A percentile compares a stretch with the other conserved stretches of the same genome.
Evolutionary conservation across 2,329 filamentous ascomycete genomes (phyloP).

Genomic region (Cytospora leucostoma): DNA sequence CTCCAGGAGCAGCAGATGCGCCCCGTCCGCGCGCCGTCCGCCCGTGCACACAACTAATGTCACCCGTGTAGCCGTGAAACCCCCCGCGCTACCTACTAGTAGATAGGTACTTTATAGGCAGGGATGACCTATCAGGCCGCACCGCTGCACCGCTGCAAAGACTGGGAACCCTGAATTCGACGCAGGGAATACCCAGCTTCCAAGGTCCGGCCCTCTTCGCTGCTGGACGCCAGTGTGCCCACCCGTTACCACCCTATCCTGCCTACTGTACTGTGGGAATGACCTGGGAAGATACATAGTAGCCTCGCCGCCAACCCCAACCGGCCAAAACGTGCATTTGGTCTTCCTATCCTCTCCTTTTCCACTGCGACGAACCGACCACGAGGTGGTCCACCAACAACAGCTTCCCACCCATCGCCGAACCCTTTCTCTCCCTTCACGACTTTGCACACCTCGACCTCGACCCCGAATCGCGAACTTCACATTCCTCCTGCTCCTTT

Average conservation of each 20-base stretch:
- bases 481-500: background rate
- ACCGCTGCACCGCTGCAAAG: background rate
- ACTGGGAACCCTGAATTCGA: constrained; percentile 16
- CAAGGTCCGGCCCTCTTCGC: constrained; percentile 4
- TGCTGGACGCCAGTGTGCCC: constrained; percentile 6
- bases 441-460: background rate
- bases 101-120: background rate
- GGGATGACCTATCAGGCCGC: constrained; percentile 11
- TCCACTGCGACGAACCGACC: constrained; percentile 15
- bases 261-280: constrained; percentile 24
- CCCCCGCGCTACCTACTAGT: background rate
- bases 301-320: constrained; percentile 24
- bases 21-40: background rate
- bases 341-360: constrained; percentile 20
- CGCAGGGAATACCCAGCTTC: background rate
- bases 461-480: background rate
- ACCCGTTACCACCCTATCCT: constrained; percentile 15
- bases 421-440: constrained; percentile 6
- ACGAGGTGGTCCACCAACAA: constrained; percentile 16
- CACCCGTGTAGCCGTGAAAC: background rate
- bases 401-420: constrained; percentile 2
- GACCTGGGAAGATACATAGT: constrained; percentile 16
- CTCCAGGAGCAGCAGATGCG: constrained; percentile 23
- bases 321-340: constrained; percentile 13
- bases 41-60: constrained; percentile 9